phyloP scores from a whole-genome alignment of 2,329 filamentous ascomycete species.

The Teratosphaeria nubilosa region DNA sequence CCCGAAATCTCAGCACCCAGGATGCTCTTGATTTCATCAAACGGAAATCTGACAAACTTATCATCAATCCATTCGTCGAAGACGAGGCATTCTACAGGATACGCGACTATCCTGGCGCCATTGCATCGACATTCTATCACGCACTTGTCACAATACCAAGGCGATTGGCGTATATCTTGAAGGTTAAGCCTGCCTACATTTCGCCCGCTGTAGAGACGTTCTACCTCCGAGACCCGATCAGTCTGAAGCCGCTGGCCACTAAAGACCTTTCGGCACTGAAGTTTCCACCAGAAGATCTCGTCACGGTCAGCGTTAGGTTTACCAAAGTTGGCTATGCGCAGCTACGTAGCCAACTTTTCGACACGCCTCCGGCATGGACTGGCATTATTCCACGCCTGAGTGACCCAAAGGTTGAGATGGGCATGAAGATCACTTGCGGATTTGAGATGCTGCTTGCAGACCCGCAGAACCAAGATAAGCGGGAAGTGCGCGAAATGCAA shows the following conservation, averaged over 20 bases:
- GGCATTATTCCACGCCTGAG: slow-evolving; percentile 30
- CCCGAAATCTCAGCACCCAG: slow-evolving; percentile 47
- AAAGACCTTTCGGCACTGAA: slow-evolving; percentile 43
- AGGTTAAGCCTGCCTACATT: slow-evolving; percentile 63
- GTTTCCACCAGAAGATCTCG: slow-evolving; percentile 70
- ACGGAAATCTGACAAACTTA: slow-evolving; percentile 46
- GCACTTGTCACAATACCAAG: slow-evolving; percentile 66
- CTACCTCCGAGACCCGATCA: slow-evolving; percentile 75
- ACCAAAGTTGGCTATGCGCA: slow-evolving; percentile 88
- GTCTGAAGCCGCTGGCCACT: slow-evolving; percentile 57
- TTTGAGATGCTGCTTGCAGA: slow-evolving; percentile 77
- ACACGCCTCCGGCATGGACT: slow-evolving; percentile 49
- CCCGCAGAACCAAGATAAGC: slow-evolving; percentile 56
- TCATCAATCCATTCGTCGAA: slow-evolving; percentile 67
- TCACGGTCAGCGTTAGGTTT: slow-evolving; percentile 69
- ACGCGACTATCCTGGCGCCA: slow-evolving; percentile 70
- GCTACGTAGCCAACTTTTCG: slow-evolving; percentile 74
- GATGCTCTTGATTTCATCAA: slow-evolving; percentile 56
- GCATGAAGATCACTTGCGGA: slow-evolving; percentile 83
- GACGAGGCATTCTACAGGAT: slow-evolving; percentile 85
- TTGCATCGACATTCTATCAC: slow-evolving; percentile 65
- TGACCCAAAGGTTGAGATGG: slow-evolving; percentile 48
- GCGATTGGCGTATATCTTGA: slow-evolving; percentile 69
- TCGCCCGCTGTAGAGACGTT: slow-evolving; percentile 82
- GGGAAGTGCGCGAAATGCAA: slow-evolving; percentile 62